Evolutionary conservation across 805 yeast genomes (phyloP), one percentile per base, ranked within the genome.

Genomic region (Candida tammaniensis): DNA sequence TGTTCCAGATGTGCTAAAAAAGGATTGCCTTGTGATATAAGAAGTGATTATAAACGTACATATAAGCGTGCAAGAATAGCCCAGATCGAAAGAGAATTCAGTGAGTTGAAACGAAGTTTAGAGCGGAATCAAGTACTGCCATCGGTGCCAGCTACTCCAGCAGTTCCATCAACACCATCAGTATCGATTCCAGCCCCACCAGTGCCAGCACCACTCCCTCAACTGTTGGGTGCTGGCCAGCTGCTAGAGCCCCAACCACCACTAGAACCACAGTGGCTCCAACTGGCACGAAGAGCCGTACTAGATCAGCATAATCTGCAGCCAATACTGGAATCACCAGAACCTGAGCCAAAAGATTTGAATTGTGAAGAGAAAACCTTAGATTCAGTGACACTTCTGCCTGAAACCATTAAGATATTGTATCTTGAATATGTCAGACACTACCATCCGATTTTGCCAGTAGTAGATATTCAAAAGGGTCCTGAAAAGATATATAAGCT

Each of bases 401-500:
- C 86, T 0, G 73, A 70, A 4, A 78, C 77, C 30, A 87, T 91
- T 30, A 65, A 64, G 30, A 70, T 68, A 8, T 63, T 89, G 8
- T 91, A 70, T 52, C 41, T 64, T 19, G 96, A 86, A 54, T 91
- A 79, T 54, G 82, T 80, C 3, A 61, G 67, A n/a, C 68, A 76
- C 40, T 91, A 93, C 52, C 97, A 91, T 56, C 84, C 86, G 1
- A 79, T 84, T 32, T 54, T 93, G 30, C 98, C 98, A 0, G 84
- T 91, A 1, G 93, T 91, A 2, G 95, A 91, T 52, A 73, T 91
- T 2, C 44, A 66, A 5, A 76, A 74, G 41, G 96, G 96, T 7
- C 93, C 95, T 1, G 97, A 88, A 47, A 64, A 78, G 30, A 72
- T 89, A 7, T 86, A 84, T 55, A 60, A 77, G 38, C 67, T 85